Conservation (phyloP, 2,329 filamentous ascomycete genomes). For the Ampelomyces quisqualis region DNA sequence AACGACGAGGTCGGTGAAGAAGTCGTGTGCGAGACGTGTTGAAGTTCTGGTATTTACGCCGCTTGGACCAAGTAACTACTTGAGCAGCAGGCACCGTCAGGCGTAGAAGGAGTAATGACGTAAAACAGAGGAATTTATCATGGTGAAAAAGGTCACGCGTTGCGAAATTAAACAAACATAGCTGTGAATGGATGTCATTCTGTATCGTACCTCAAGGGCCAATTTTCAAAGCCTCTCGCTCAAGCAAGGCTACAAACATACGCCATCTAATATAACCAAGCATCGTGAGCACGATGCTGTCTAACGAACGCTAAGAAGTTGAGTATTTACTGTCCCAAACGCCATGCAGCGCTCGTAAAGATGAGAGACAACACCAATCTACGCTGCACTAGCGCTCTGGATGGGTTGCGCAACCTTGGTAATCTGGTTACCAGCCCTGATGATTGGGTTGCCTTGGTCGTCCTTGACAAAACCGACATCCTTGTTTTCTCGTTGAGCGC, state of each 20-base stretch:
- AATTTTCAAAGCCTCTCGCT: slow-evolving; percentile 24
- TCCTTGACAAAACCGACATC: slow-evolving; percentile 79
- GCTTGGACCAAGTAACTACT: not conserved
- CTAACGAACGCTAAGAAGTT: slow-evolving; percentile 33
- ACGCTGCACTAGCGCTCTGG: slow-evolving; percentile 81
- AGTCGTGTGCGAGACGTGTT: too few species aligned
- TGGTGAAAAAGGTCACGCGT: too few species aligned
- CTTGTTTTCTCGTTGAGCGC: slow-evolving; percentile 56
- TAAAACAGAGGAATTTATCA: too few species aligned
- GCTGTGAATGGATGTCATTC: slow-evolving; percentile 21
- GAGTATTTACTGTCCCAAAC: slow-evolving; percentile 36
- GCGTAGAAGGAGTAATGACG: not conserved
- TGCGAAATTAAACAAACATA: not conserved
- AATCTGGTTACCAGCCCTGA: slow-evolving; percentile 81
- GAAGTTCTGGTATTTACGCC: too few species aligned
- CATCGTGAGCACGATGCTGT: slow-evolving; percentile 19
- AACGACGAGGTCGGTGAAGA: too few species aligned
- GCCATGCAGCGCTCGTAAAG: slow-evolving; percentile 34
- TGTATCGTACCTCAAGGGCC: slow-evolving; percentile 19
- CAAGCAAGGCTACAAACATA: slow-evolving; percentile 29
- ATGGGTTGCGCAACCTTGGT: slow-evolving; percentile 81
- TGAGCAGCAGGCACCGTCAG: not conserved
- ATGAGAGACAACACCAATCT: slow-evolving; percentile 22
- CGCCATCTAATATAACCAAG: slow-evolving; percentile 31
- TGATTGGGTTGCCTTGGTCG: slow-evolving; percentile 75